These are phyloP conservation scores for Dipodascopsis uninucleata DNA, from an alignment of 805 yeast genomes.

Conservation along the genomic window DNA sequence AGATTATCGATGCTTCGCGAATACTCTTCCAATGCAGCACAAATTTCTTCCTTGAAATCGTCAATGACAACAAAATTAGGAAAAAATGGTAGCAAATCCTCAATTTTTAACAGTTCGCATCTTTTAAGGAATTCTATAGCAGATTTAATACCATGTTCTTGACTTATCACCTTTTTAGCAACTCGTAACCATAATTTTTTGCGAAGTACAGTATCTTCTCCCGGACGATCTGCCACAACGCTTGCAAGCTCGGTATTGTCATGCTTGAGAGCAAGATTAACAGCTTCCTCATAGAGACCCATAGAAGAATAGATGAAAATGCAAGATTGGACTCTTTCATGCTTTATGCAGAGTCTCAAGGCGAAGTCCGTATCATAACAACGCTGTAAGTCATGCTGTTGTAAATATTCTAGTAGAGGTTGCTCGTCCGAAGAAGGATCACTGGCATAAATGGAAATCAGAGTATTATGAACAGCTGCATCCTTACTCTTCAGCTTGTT, in stretches of 20 bases:
- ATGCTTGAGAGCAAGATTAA: conserved; percentile 63
- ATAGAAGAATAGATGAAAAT: conserved; percentile 67
- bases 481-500: conserved; percentile 44
- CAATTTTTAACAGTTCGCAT: conserved; percentile 49
- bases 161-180: conserved; percentile 46
- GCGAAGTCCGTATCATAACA: conserved; percentile 69
- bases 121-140: conserved; percentile 33
- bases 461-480: conserved; percentile 61
- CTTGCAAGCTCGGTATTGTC: conserved; percentile 58
- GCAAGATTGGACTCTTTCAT: conserved; percentile 59
- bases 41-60: conserved; percentile 77
- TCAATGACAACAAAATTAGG: conserved; percentile 82
- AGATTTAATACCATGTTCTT: conserved; percentile 33
- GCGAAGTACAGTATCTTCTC: conserved; percentile 49
- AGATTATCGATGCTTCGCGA: conserved; percentile 62
- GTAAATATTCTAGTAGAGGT: conserved; percentile 50
- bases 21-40: conserved; percentile 70
- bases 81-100: conserved; percentile 77
- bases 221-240: conserved; percentile 54
- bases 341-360: conserved; percentile 64
- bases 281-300: conserved; percentile 74
- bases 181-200: conserved; percentile 74
- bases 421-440: conserved; percentile 44
- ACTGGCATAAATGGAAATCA: conserved; percentile 62
- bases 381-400: conserved; percentile 36